phyloP scores from a whole-genome alignment of 1,284 basidiomycete genomes.

The Phlebopus sp. region DNA sequence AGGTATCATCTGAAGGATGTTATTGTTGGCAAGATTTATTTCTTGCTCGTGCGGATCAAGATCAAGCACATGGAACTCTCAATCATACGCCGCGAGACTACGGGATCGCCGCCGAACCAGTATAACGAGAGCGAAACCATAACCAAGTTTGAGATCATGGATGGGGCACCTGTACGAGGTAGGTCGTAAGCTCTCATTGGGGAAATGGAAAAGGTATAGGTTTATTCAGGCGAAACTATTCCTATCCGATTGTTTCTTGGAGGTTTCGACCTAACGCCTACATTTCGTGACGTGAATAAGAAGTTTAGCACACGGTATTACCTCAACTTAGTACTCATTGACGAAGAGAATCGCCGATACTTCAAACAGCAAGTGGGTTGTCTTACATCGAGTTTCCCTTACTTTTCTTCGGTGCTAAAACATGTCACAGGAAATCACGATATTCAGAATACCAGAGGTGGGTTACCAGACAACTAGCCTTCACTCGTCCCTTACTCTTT shows the following conservation, averaged over 20 bases:
- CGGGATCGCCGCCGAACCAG: slow-evolving; percentile 93
- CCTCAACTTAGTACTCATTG: slow-evolving; percentile 93
- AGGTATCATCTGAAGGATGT: slow-evolving; percentile 99
- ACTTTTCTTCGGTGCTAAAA: neutral
- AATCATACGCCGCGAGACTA: slow-evolving; percentile 96
- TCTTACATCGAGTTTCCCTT: neutral
- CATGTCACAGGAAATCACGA: slow-evolving; percentile 58
- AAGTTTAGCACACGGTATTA: slow-evolving; percentile 98
- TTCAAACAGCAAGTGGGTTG: slow-evolving; percentile 81
- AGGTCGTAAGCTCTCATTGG: slow-evolving; percentile 14
- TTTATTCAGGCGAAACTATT: slow-evolving; percentile 85
- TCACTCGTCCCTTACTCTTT: slow-evolving; percentile 7
- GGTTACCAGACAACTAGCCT: neutral
- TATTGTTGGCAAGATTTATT: slow-evolving; percentile 99
- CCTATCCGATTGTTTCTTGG: slow-evolving; percentile 97
- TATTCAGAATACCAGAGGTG: slow-evolving; percentile 75
- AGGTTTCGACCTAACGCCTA: slow-evolving; percentile 97
- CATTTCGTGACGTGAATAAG: slow-evolving; percentile 99
- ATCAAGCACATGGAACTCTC: slow-evolving; percentile 99
- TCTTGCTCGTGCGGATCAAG: slow-evolving; percentile 97
- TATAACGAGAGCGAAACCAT: slow-evolving; percentile 99
- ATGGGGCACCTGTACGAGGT: slow-evolving; percentile 92
- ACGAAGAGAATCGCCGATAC: slow-evolving; percentile 95
- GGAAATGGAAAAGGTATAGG: neutral
- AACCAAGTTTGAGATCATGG: slow-evolving; percentile 99